Base-by-base conservation (phyloP, 2,329 filamentous ascomycete species). In the Verticillium klebahnii region DNA sequence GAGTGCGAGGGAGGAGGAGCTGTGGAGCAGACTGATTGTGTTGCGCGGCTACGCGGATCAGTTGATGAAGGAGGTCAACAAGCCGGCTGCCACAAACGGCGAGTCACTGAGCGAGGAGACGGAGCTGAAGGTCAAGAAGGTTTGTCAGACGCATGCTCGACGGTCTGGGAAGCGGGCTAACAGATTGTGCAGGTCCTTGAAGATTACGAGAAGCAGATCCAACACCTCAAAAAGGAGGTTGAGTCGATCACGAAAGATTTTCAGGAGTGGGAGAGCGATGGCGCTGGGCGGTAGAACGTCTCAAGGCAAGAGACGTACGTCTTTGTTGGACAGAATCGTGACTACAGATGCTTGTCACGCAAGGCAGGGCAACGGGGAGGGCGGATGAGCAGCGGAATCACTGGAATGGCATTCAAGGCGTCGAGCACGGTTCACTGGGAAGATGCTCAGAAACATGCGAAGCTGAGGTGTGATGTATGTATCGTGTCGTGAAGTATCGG, bases 21-120 rank as follows among this genome's bases (percentile, higher is more conserved):
- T 95, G 55, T 95, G 91, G 91, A 92, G 91, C 66, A 81, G 91
- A 56, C 85, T 95, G 77, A 89, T 93, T 57, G 85, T 89, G 40
- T 78, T 95, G 57, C 82, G 90, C 66, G 89, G 90, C 64, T 86
- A 92, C 66, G 89, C 90, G 25, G 85, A 89, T 67, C 84, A 87
- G 69, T 75, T 96, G 67, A 89, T 89, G 70, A 86, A 85, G 68
- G 91, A 95, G 78, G 82, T 92, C 62, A 90, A 89, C 72, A 88
- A 87, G 76, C 80, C 88, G 60, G 85, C 86, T 2, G 77, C 80
- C 31, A 78, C 81, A 60, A 81, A 84, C 45, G 78, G 80, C 17
- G 83, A 85, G 37, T 80, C 82, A 0, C 75, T 93, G 61, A 86
- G 89, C 56, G 88, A 90, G 66, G 89, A 92, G 63, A 85, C 88